Base-by-base conservation (phyloP, 768 basidiomycete genomes). In the Dioszegia aurantiaca region DNA sequence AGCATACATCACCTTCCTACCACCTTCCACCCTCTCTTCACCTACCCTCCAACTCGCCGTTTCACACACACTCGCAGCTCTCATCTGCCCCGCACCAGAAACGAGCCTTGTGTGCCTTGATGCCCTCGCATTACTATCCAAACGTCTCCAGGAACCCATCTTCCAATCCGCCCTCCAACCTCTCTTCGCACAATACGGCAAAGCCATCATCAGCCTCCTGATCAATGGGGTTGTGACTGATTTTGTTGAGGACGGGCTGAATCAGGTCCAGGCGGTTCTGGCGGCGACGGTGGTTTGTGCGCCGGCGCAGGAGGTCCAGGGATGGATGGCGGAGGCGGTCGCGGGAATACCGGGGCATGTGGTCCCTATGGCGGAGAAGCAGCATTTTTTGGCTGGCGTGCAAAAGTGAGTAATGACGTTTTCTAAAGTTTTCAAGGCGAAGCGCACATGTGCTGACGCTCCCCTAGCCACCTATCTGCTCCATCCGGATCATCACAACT, bases 241-340 rank as follows among this genome's bases (percentile, higher is more conserved):
- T 60, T 98, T 93, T 74, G 89, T 90, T 3, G 90, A 90, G 71
- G 94, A 97, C 58, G 82, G 86, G 2, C 80, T 85, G 5, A 81
- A 87, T 9, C 73, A 80, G 33, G 86, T 93, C 43, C 84, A 90
- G 55, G 84, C 86, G 2, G 85, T 97, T 60, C 83, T 94, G 75
- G 83, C 89, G 16, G 81, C 83, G 12, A 44, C 54, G 4, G 61
- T 56, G 14, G n/a, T 24, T 14, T 75, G 91, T 51, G 81, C 85
- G 26, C 77, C 79, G 36, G 69, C 87, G 1, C 70, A 79, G 6
- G 85, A 87, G 70, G 74, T 93, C 43, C 78, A 87, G 33, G 74
- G 80, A 21, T 94, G 90, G 88, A 73, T 92, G 16, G 85, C 86
- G 1, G 74, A 81, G 23, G 82, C 89, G 12, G 74, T 95, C 21